Base-by-base conservation (phyloP, 495 filamentous ascomycete species). In the Monascus purpureus region DNA sequence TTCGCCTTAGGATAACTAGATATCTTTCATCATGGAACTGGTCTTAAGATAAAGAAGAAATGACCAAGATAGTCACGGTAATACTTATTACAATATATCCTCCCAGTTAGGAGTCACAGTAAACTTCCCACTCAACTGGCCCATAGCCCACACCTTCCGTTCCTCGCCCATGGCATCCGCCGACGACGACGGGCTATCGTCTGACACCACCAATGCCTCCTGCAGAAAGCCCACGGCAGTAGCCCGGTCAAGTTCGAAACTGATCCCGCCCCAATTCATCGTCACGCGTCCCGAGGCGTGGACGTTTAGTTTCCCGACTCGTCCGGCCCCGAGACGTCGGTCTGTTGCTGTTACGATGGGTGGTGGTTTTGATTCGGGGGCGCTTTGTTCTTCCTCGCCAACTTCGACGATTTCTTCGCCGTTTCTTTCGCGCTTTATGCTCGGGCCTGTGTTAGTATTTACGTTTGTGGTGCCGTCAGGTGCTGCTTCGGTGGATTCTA, bases 231-330 rank as follows among this genome's bases (percentile, higher is more conserved):
- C 53, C 25, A 62, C 62, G 0, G 48, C 43, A 8, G 62, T 51
- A 5, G 53, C 62, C 14, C 55, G 53, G 36, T 61, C 58, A 18
- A 65, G 38, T 31, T 64, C 59, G 34, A 65, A 59, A 40, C 48
- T 61, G 32, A 63, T 59, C 13, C 63, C 60, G 23, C 65, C 64
- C 65, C 67, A 71, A 25, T 63, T 53, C 39, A 67, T 48, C 9
- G 54, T 61, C 15, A 68, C 53, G 9, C 52, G 47, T 4, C 64
- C 64, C 22, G 63, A 66, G 8, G 54, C 54, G 47, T 72, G 66
- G 4, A 72, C 62, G 30, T 65, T 72, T 18, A 67, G 43, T 17
- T 70, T 73, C 43, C 65, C 73, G 18, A 68, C 61, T 22, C 63
- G 65, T 13, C 66, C 77, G 2, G 70, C 62, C 25, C 67, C 63